Evolutionary conservation across 495 filamentous ascomycete genomes (phyloP).

Genomic region (Talaromyces liani): DNA sequence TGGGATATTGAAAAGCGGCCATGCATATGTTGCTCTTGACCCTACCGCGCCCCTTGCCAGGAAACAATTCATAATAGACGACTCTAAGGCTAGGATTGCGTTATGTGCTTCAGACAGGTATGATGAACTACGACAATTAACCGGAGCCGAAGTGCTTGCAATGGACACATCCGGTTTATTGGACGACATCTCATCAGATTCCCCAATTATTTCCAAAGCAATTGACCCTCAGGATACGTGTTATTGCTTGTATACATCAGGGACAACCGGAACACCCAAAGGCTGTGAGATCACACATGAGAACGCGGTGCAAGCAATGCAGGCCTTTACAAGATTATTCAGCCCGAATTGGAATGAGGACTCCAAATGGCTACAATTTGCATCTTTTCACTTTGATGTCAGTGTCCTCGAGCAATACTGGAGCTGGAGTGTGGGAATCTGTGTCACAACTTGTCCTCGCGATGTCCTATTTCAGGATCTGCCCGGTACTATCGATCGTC

Average conservation of each 20-base stretch:
- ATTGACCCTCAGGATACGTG: slow-evolving; percentile 41
- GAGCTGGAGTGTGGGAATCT: slow-evolving; percentile 81
- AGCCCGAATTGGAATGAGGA: slow-evolving; percentile 41
- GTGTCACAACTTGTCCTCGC: slow-evolving; percentile 66
- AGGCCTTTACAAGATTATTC: slow-evolving; percentile 66
- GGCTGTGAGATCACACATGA: slow-evolving; percentile 71
- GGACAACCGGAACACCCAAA: slow-evolving; percentile 74
- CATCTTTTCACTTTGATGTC: slow-evolving; percentile 84
- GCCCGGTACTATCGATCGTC: slow-evolving; percentile 54
- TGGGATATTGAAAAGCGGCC: slow-evolving; percentile 60
- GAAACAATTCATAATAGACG: slow-evolving; percentile 57
- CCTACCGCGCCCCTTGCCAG: slow-evolving; percentile 49
- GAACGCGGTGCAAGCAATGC: slow-evolving; percentile 70
- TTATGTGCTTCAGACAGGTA: slow-evolving; percentile 34
- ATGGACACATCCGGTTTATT: slow-evolving; percentile 29
- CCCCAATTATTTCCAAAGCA: slow-evolving; percentile 16
- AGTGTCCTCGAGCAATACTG: slow-evolving; percentile 84
- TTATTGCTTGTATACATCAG: slow-evolving; percentile 75
- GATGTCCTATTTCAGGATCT: slow-evolving; percentile 76
- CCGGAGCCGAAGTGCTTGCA: slow-evolving; percentile 26
- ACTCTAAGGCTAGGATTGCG: slow-evolving; percentile 48
- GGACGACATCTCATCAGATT: slow-evolving; percentile 13
- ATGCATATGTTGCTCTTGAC: slow-evolving; percentile 24
- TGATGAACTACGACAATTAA: slow-evolving; percentile 18
- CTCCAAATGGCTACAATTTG: slow-evolving; percentile 80